phyloP scores from a whole-genome alignment of 805 yeast species.

The Candida sakaeoensis region DNA sequence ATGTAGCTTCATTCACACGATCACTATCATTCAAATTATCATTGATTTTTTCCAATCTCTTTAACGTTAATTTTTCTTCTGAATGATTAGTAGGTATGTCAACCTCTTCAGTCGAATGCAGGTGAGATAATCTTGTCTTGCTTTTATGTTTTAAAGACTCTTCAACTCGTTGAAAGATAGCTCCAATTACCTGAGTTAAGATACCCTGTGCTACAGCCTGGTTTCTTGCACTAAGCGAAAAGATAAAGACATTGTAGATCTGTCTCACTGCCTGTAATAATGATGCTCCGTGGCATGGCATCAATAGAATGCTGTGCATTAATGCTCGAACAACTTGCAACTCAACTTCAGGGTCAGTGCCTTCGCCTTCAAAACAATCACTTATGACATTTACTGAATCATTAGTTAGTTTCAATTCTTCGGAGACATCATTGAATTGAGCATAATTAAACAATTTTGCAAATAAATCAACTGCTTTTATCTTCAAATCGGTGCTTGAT shows the following conservation, averaged over 20 bases:
- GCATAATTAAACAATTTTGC: constrained; percentile 88
- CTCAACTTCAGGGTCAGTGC: constrained; percentile 85
- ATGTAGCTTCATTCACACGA: constrained; percentile 46
- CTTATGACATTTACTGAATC: constrained; percentile 82
- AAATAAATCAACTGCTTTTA: constrained; percentile 76
- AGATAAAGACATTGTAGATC: constrained; percentile 85
- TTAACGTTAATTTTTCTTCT: constrained; percentile 48
- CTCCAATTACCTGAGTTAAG: constrained; percentile 82
- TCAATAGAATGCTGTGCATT: constrained; percentile 78
- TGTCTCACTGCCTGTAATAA: constrained; percentile 88
- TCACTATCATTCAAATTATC: constrained; percentile 50
- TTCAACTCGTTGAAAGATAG: constrained; percentile 69
- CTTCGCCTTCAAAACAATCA: constrained; percentile 86
- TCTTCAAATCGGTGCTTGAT: constrained; percentile 58
- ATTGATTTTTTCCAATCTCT: constrained; percentile 53
- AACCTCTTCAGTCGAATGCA: constrained; percentile 19
- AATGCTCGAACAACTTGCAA: constrained; percentile 90
- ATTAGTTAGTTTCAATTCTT: constrained; percentile 62
- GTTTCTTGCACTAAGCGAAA: constrained; percentile 75
- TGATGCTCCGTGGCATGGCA: constrained; percentile 88
- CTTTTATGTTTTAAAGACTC: constrained; percentile 40
- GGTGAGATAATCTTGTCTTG: constrained; percentile 16
- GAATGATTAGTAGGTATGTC: constrained; percentile 11
- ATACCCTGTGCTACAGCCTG: constrained; percentile 96
- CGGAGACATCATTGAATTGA: constrained; percentile 58